Conservation (phyloP, 2,329 filamentous ascomycete genomes). For the Arthroderma sp. region DNA sequence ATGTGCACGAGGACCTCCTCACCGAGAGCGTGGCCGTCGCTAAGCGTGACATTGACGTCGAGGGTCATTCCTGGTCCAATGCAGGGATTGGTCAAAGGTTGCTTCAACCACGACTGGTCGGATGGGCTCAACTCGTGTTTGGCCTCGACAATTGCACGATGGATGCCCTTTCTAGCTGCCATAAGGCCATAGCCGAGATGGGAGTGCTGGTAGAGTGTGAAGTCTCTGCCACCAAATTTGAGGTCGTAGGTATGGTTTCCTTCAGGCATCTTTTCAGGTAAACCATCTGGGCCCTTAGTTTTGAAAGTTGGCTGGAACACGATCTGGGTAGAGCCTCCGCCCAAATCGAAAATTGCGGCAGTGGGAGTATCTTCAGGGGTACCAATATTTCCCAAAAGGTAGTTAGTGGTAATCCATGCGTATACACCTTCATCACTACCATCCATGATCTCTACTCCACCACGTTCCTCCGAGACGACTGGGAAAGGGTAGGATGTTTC, state of each 20-base stretch:
- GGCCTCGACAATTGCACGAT: slow-evolving; percentile 60
- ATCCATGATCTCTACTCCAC: slow-evolving; percentile 93
- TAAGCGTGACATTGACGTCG: slow-evolving; percentile 59
- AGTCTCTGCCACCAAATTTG: slow-evolving; percentile 77
- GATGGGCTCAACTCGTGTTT: slow-evolving; percentile 50
- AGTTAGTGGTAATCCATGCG: slow-evolving; percentile 98
- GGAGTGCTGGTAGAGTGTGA: slow-evolving; percentile 93
- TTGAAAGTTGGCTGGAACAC: slow-evolving; percentile 95
- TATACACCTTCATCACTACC: slow-evolving; percentile 95
- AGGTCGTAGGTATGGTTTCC: slow-evolving; percentile 95
- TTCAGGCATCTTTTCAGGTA: slow-evolving; percentile 71
- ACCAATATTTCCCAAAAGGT: slow-evolving; percentile 93
- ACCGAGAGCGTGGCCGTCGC: slow-evolving; percentile 52
- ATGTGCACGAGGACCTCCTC: slow-evolving; percentile 62
- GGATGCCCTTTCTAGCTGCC: slow-evolving; percentile 79
- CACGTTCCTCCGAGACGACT: slow-evolving; percentile 69
- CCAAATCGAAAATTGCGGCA: slow-evolving; percentile 89
- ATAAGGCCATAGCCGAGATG: slow-evolving; percentile 95
- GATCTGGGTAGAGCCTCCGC: slow-evolving; percentile 94
- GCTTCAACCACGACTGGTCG: slow-evolving; percentile 53
- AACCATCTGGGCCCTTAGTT: slow-evolving; percentile 55
- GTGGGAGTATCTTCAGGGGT: slow-evolving; percentile 80
- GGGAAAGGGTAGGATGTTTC: slow-evolving; percentile 91
- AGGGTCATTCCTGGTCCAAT: slow-evolving; percentile 68
- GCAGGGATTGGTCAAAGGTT: slow-evolving; percentile 70